A percentile compares a stretch with the other conserved stretches of the same genome.
These are phyloP conservation scores for Fusarium succisae DNA, from an alignment of 2,329 filamentous ascomycete genomes.

Conservation along the genomic window DNA sequence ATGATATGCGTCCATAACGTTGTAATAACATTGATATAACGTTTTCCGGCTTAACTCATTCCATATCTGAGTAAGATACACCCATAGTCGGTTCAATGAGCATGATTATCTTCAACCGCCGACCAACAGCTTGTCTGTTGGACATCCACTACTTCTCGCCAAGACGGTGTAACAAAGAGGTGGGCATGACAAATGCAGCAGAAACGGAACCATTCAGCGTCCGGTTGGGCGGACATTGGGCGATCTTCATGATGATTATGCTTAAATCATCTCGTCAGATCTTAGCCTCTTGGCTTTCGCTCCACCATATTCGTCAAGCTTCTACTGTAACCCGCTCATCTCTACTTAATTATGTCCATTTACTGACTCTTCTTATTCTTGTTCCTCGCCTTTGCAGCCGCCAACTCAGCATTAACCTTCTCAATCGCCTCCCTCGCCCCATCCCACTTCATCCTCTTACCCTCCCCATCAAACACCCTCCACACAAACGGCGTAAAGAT, in stretches of 20 bases:
- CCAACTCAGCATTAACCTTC: conserved; percentile 40
- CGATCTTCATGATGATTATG: neutral
- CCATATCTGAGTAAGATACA: neutral
- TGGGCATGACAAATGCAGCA: conserved; percentile 31
- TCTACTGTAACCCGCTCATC: neutral
- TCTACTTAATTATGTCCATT: neutral
- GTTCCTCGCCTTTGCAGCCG: conserved; percentile 5
- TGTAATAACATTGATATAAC: neutral
- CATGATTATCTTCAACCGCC: neutral
- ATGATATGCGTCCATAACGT: neutral
- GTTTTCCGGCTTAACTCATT: neutral
- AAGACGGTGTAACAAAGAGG: conserved; percentile 25
- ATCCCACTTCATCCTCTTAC: conserved; percentile 52
- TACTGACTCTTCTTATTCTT: conserved; percentile 24
- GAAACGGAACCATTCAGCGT: neutral
- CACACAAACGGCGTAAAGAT: conserved; percentile 53
- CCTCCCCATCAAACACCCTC: conserved; percentile 54
- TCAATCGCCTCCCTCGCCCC: conserved; percentile 51
- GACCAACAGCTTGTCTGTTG: neutral
- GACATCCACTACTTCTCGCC: neutral
- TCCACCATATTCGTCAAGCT: neutral
- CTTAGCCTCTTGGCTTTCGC: neutral
- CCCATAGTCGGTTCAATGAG: accelerated
- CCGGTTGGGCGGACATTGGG: neutral
- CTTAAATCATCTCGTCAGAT: neutral